These are phyloP conservation scores for Ajuga reptans DNA, from an alignment of 305 asterid species.

Conservation along the genomic window DNA sequence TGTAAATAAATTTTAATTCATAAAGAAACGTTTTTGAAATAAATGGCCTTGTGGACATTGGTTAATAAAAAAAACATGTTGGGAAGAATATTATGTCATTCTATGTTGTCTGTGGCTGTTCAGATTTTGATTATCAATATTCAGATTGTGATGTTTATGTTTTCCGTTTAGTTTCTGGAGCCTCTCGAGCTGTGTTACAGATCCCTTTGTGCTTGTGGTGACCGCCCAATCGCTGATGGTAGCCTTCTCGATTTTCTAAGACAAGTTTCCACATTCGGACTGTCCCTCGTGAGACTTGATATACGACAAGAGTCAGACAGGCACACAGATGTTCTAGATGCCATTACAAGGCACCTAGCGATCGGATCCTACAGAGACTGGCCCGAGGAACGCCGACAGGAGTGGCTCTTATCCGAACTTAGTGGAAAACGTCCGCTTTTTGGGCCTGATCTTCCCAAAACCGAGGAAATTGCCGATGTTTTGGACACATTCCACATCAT, in stretches of 20 bases:
- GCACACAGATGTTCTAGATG: slow-evolving; percentile 82
- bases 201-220: slow-evolving; percentile 77
- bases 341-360: slow-evolving; percentile 61
- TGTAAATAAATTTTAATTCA: too few species aligned
- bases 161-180: slow-evolving; percentile 46
- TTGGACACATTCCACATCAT: slow-evolving; percentile 63
- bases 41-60: background rate
- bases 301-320: slow-evolving; percentile 85
- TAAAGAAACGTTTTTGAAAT: background rate
- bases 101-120: background rate
- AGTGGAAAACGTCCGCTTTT: slow-evolving; percentile 76
- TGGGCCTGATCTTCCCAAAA: slow-evolving; percentile 72
- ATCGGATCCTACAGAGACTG: slow-evolving; percentile 81
- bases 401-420: slow-evolving; percentile 81
- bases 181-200: slow-evolving; percentile 74
- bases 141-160: background rate
- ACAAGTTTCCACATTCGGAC: slow-evolving; percentile 90
- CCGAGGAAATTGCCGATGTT: slow-evolving; percentile 78
- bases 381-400: slow-evolving; percentile 76
- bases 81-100: background rate
- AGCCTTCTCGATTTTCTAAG: slow-evolving; percentile 87
- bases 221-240: slow-evolving; percentile 79
- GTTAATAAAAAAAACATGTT: background rate
- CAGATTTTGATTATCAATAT: background rate
- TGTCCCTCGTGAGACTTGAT: slow-evolving; percentile 76